These are phyloP conservation scores for Xylariaceae sp. DNA, from an alignment of 2,329 filamentous ascomycete genomes.

Conservation along the genomic window DNA sequence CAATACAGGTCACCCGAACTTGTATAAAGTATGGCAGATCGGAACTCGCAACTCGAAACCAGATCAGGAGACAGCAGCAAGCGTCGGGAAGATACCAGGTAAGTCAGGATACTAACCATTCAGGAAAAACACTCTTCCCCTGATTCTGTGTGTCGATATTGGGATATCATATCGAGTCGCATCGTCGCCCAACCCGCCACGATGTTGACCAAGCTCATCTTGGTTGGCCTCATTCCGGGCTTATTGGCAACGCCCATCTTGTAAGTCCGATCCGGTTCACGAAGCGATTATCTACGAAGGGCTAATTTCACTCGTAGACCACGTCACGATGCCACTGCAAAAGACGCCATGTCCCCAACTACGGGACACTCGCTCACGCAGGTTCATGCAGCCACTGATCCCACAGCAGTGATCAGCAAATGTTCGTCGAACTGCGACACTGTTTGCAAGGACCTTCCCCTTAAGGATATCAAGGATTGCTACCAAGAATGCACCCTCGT, in stretches of 20 bases:
- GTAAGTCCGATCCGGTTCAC: constrained; percentile 19
- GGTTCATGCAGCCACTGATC: not conserved
- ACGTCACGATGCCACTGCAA: not conserved
- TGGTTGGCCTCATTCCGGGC: constrained; percentile 28
- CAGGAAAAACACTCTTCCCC: not conserved
- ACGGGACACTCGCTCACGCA: not conserved
- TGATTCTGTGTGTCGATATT: not conserved
- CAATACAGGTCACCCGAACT: not conserved
- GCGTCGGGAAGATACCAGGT: constrained; percentile 1
- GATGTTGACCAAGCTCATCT: constrained; percentile 28
- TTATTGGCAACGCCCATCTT: constrained; percentile 28
- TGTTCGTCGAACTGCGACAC: not conserved
- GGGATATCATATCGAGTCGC: constrained; percentile 1
- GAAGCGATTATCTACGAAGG: no score
- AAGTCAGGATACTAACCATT: not conserved
- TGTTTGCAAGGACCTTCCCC: not conserved
- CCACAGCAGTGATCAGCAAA: not conserved
- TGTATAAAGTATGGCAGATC: constrained; percentile 17
- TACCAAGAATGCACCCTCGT: no score
- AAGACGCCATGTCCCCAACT: not conserved
- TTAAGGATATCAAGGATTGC: no score
- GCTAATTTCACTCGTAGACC: not conserved
- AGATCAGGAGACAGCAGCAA: constrained; percentile 9
- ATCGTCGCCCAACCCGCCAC: constrained; percentile 12
- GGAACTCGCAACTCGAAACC: not conserved